phyloP scores from a whole-genome alignment of 257 asterid species.

The Jacaranda copaia region DNA sequence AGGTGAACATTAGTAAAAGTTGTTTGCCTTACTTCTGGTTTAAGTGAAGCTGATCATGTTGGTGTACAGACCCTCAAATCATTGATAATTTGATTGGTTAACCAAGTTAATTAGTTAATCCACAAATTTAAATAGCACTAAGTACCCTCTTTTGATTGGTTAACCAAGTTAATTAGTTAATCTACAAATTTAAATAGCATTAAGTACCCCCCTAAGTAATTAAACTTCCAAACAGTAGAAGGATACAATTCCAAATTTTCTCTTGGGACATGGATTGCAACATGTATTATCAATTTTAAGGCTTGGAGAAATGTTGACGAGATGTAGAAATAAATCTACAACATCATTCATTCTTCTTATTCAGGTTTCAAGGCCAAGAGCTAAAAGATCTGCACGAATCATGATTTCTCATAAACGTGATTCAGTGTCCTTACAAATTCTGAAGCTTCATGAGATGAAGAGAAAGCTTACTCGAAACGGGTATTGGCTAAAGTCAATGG shows the following conservation, averaged over 20 bases:
- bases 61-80: no score
- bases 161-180: no score
- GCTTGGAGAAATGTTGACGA: neutral
- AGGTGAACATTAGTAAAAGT: no score
- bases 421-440: constrained; percentile 14
- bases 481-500: constrained; percentile 82
- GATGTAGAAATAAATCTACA: constrained; percentile 22
- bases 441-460: constrained; percentile 25
- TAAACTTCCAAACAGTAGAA: neutral
- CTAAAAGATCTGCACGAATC: constrained; percentile 12
- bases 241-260: neutral
- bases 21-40: no score
- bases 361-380: constrained; percentile 23
- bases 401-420: constrained; percentile 15
- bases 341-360: constrained; percentile 19
- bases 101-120: no score
- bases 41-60: no score
- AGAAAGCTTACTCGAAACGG: constrained; percentile 81
- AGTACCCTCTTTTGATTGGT: no score
- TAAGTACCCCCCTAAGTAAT: no score
- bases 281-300: neutral
- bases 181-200: no score
- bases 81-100: no score
- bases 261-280: neutral
- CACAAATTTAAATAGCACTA: no score